phyloP scores from a whole-genome alignment of 306 rosid species.

The Acacia crassicarpa region DNA sequence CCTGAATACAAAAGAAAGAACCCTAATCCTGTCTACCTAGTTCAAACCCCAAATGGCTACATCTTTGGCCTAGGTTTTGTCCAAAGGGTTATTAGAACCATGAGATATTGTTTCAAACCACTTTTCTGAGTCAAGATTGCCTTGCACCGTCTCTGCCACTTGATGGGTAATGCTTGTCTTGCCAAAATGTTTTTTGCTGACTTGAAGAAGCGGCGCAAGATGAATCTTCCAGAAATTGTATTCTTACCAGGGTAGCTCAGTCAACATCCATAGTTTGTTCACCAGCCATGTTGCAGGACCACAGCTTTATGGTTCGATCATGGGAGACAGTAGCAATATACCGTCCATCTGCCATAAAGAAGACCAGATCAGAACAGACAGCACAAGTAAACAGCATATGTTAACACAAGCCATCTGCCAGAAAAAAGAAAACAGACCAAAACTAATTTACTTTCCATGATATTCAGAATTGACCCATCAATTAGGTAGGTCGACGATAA shows the following conservation, averaged over 20 bases:
- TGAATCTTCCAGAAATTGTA: conserved; percentile 22
- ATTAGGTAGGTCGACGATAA: conserved; percentile 2
- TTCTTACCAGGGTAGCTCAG: conserved; percentile 25
- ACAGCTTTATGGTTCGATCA: conserved; percentile 82
- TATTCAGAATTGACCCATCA: background rate
- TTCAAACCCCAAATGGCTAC: conserved; percentile 63
- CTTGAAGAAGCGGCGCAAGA: background rate
- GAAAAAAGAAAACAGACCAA: background rate
- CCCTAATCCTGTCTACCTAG: conserved; percentile 77
- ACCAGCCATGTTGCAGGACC: conserved; percentile 56
- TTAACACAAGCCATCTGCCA: conserved; percentile 54
- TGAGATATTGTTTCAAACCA: background rate
- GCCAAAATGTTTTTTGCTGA: background rate
- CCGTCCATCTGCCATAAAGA: conserved; percentile 66
- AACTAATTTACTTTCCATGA: background rate
- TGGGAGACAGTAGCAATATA: conserved; percentile 77
- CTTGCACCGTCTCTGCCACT: background rate
- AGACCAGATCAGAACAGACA: conserved; percentile 16
- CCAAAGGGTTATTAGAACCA: conserved; percentile 58
- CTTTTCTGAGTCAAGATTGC: background rate
- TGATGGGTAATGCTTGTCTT: conserved; percentile 13
- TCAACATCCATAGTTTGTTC: conserved; percentile 68
- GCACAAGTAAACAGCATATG: background rate
- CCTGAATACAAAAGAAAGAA: conserved; percentile 77
- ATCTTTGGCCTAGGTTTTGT: conserved; percentile 71